phyloP scores from a whole-genome alignment of 257 asterid species.

The Coffea eugenioides region DNA sequence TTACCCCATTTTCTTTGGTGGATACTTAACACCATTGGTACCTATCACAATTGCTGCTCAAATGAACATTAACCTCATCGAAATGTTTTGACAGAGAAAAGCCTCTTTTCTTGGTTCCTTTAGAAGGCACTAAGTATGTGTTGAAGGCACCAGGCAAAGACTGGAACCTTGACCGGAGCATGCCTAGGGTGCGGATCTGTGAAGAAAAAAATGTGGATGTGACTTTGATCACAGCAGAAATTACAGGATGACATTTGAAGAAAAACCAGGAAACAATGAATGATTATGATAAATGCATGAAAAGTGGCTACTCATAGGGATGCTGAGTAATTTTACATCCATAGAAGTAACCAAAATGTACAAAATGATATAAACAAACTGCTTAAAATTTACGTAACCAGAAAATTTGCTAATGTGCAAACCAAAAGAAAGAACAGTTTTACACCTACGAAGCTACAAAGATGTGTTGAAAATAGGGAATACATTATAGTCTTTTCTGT shows the following conservation, averaged over 20 bases:
- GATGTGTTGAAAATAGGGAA: background rate
- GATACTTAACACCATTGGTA: background rate
- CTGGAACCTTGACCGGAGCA: constrained; percentile 93
- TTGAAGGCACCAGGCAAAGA: constrained; percentile 97
- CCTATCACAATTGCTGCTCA: background rate
- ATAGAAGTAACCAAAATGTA: background rate
- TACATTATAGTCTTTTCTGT: background rate
- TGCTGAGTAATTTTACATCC: background rate
- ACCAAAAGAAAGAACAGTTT: too few relatives aligned
- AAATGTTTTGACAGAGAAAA: constrained; percentile 65
- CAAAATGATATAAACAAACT: background rate
- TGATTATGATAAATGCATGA: background rate
- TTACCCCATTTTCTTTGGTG: background rate
- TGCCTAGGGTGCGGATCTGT: constrained; percentile 93
- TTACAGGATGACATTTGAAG: background rate
- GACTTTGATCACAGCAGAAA: constrained; percentile 12
- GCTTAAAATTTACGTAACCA: background rate
- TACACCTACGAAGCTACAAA: background rate
- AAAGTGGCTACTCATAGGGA: background rate
- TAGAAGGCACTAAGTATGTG: constrained; percentile 76
- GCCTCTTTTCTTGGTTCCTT: constrained; percentile 60
- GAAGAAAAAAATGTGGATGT: constrained; percentile 21
- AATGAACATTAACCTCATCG: constrained; percentile 46
- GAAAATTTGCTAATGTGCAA: background rate
- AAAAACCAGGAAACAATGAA: background rate